Conservation (phyloP, 805 yeast genomes). For the Myxozyma mucilagina region DNA sequence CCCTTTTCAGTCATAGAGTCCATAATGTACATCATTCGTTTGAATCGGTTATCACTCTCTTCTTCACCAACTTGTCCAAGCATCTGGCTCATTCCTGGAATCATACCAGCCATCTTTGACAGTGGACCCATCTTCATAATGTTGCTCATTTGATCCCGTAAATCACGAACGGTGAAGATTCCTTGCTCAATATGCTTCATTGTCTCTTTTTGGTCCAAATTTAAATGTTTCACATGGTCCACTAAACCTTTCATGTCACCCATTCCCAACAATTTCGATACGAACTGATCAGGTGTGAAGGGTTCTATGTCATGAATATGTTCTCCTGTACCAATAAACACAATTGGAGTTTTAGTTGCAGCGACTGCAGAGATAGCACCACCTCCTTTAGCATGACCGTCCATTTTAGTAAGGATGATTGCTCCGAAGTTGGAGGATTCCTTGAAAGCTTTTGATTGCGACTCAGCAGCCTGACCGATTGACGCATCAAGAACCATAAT, state of each 20-base stretch:
- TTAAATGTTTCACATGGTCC: slow-evolving; percentile 88
- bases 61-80: slow-evolving; percentile 77
- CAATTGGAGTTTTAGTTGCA: slow-evolving; percentile 91
- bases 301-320: slow-evolving; percentile 91
- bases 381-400: slow-evolving; percentile 99
- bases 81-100: slow-evolving; percentile 85
- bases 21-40: slow-evolving; percentile 85
- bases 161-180: slow-evolving; percentile 84
- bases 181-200: slow-evolving; percentile 94
- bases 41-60: slow-evolving; percentile 80
- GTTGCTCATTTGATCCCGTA: slow-evolving; percentile 92
- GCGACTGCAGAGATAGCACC: slow-evolving; percentile 99
- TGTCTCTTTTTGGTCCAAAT: slow-evolving; percentile 79
- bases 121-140: slow-evolving; percentile 96
- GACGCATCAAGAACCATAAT: slow-evolving; percentile 97
- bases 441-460: slow-evolving; percentile 91
- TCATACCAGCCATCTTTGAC: slow-evolving; percentile 90
- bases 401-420: slow-evolving; percentile 92
- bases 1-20: slow-evolving; percentile 88
- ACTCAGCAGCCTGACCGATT: slow-evolving; percentile 97
- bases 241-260: slow-evolving; percentile 92
- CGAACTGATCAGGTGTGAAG: slow-evolving; percentile 84
- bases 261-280: slow-evolving; percentile 89
- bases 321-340: slow-evolving; percentile 97
- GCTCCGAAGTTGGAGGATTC: slow-evolving; percentile 93